Base-by-base conservation (phyloP, 1,139 yeast genomes). In the Pichia sp. region DNA sequence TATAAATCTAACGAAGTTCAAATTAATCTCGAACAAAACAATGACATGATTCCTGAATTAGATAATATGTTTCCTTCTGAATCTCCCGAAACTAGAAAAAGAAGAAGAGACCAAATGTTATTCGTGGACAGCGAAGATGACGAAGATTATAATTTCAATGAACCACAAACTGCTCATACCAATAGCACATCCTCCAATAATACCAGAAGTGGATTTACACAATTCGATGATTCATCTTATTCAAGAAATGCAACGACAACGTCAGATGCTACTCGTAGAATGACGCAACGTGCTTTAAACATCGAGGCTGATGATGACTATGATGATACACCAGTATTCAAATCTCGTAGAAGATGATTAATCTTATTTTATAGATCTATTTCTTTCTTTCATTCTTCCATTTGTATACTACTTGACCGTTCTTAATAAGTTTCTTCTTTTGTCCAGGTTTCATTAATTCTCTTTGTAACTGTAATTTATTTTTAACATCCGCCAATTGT, bases 371-470 rank as follows among this genome's bases (percentile, higher is more conserved):
- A 17, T 19, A 18, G 24, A 4, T 14, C 24, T 45, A 86, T 58
- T 85, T 77, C 70, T 89, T 90, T 60, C 98, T 79, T 63, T 83
- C 86, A 58, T 78, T 84, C 64, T 84, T 86, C 96, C 96, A 91
- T 70, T 87, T 87, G 70, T 79, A 91, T n/a, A 75, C 72, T 1
- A 77, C 77, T 51, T 76, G 76, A 3, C 97, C 98, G 38, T 78
- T 75, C 14, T 73, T 68, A 48, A 75, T 83, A 6, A 76, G 72
- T 71, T 90, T 91, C 75, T 85, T 86, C 68, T 86, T 88, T 51
- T 81, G 81, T 0, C 98, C 98, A 56, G 83, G 85, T 65, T 88
- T 88, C 96, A 91, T 88, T 51, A 90, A 76, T 62, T 91, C 96
- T 51, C 86, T 78, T 58, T 90, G 94, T 51, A 77, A 61, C 47